A percentile compares a stretch with the other conserved stretches of the same genome.
Evolutionary conservation across 306 rosid species (phyloP).

Genomic region (Acacia melanoxylon): DNA sequence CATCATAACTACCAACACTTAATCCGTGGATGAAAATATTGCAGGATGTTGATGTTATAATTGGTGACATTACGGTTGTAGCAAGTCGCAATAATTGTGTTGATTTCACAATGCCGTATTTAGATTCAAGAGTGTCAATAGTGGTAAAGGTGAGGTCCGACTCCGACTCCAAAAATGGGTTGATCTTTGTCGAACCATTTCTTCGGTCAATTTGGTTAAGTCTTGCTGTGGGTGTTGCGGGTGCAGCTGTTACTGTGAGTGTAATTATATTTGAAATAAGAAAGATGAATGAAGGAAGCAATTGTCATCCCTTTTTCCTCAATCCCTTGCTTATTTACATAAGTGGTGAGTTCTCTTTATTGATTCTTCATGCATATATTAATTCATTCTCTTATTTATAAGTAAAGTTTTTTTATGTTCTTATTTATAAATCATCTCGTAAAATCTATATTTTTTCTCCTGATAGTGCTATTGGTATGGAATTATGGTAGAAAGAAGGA

Average conservation of each 20-base stretch:
- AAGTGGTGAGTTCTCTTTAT: background rate
- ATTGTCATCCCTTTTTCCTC: no score
- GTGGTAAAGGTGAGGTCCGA: background rate
- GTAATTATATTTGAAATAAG: background rate
- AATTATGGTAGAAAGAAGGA: no score
- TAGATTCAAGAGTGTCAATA: background rate
- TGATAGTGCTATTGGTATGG: no score
- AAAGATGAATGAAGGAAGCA: no score
- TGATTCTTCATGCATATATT: no score
- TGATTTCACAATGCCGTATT: background rate
- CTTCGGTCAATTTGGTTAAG: background rate
- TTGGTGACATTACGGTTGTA: background rate
- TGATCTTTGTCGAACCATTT: background rate
- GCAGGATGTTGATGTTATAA: background rate
- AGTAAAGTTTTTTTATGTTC: no score
- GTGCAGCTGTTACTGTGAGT: background rate
- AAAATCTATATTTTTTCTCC: no score
- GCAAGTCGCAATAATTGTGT: background rate
- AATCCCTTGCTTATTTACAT: background rate
- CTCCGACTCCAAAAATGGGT: background rate
- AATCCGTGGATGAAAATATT: background rate
- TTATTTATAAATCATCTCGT: no score
- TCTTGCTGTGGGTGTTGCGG: background rate
- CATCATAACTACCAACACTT: no score
- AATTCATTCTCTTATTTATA: no score